These are phyloP conservation scores for Wickerhamiella lipophila DNA, from an alignment of 805 yeast species.

Conservation along the genomic window DNA sequence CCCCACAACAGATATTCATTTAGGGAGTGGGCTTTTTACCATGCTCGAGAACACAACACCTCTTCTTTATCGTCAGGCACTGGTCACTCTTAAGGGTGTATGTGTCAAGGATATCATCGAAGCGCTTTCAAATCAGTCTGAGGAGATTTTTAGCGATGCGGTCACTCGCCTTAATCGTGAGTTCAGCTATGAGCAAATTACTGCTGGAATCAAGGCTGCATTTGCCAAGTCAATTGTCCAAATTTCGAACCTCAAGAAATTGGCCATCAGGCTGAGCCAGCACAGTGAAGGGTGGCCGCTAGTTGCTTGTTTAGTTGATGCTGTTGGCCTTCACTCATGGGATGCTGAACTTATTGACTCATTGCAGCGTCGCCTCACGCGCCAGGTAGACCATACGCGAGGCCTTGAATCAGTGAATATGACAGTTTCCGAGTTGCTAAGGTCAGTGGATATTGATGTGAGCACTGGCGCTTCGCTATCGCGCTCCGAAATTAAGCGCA, in stretches of 20 bases:
- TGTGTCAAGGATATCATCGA: conserved; percentile 49
- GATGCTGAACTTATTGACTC: conserved; percentile 37
- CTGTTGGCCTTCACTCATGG: conserved; percentile 61
- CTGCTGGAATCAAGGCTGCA: conserved; percentile 23
- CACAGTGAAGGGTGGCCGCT: conserved; percentile 46
- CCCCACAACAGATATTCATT: conserved; percentile 39
- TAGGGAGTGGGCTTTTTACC: conserved; percentile 36
- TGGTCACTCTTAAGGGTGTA: conserved; percentile 63
- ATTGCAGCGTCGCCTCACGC: conserved; percentile 35
- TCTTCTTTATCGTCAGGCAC: conserved; percentile 65
- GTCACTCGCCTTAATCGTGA: conserved; percentile 56
- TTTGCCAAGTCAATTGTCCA: conserved; percentile 13
- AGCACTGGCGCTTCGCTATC: conserved; percentile 12
- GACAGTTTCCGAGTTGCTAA: conserved; percentile 23
- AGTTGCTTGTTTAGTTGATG: conserved; percentile 54
- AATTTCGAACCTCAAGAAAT: conserved; percentile 22
- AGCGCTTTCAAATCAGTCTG: conserved; percentile 46
- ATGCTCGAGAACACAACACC: conserved; percentile 41
- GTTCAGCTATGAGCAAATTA: conserved; percentile 37
- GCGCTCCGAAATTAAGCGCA: conserved; percentile 21
- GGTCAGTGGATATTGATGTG: conserved; percentile 20
- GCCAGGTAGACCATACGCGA: conserved; percentile 34
- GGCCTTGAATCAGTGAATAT: conserved; percentile 18
- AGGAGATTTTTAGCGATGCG: conserved; percentile 54
- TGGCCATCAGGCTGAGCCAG: conserved; percentile 35